Base-by-base conservation (phyloP, 768 basidiomycete species). In the Collybia nuda region DNA sequence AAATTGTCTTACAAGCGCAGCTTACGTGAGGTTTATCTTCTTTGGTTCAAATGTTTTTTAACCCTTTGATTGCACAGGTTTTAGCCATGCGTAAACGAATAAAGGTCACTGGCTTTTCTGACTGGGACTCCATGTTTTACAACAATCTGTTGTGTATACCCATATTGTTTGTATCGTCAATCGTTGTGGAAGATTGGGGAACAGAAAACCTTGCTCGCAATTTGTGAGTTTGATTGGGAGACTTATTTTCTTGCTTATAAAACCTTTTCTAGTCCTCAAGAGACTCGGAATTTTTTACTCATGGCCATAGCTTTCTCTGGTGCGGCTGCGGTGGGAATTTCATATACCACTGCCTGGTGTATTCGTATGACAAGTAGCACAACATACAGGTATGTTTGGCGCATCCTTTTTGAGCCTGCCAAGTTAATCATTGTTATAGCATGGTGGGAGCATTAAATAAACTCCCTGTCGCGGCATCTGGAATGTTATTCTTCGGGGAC, bases 121-220 rank as follows among this genome's bases (percentile, higher is more conserved):
- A 99, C 62, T 97, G 94, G 95, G 96, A 98, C 63, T 87, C 94
- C 11, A 98, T 98, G 94, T 96, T 93, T 73, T 98, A 98, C 76
- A 97, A 96, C 74, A 99, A 98, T 67, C 66, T 98, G 40, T 73
- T 98, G 45, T 96, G 93, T 17, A 95, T 98, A 59, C 97, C 97
- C 4, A 85, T 98, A 35, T 74, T 99, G 39, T 77, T 80, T 48
- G 60, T 92, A 44, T 92, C 87, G 62, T 97, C 95, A 7, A 56
- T 98, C 56, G 56, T 93, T 42, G 69, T 88, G 24, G 97, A 99
- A 70, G 85, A 97, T 64, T 99, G 97, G 97, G 80, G 86, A 29
- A 72, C 74, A 7, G 86, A 80, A 41, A 94, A 85, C 64, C 74
- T 99, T 29, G 67, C 67, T 29, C 74, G 78, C 43, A 98, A 96